Conservation (phyloP, 139 green algal genomes). For the Haematococcus sp. region DNA sequence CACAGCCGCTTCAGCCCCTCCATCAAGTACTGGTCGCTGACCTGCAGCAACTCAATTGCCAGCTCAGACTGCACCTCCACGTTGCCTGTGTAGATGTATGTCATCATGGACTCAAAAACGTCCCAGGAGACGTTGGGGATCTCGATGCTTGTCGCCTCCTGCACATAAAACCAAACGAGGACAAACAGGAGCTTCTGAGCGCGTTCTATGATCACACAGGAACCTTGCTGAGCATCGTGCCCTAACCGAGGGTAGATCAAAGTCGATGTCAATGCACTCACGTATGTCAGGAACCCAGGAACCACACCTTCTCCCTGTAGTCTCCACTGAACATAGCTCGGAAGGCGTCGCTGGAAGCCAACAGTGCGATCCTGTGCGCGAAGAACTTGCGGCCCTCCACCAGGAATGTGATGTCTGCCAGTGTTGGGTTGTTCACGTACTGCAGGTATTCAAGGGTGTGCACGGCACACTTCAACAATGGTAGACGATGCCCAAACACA, state of each 20-base stretch:
- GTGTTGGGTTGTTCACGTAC: constrained; percentile 89
- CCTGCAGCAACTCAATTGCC: constrained; percentile 57
- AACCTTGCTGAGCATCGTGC: no score
- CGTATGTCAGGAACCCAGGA: background rate
- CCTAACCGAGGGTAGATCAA: no score
- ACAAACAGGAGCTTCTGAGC: no score
- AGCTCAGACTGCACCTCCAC: constrained; percentile 47
- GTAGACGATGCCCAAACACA: no score
- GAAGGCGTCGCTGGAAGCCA: constrained; percentile 90
- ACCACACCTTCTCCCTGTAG: constrained; percentile 55
- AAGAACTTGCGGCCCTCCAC: constrained; percentile 87
- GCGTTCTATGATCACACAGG: no score
- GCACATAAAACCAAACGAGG: constrained; percentile 11
- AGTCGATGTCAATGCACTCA: no score
- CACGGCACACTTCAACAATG: no score
- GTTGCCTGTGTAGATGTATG: constrained; percentile 89
- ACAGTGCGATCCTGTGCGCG: constrained; percentile 89
- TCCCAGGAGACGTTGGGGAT: constrained; percentile 90
- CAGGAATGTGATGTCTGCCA: constrained; percentile 92
- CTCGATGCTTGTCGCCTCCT: constrained; percentile 78
- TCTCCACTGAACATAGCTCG: constrained; percentile 91
- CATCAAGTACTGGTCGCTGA: constrained; percentile 93
- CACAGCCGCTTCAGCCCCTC: constrained; percentile 92
- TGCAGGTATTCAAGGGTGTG: constrained; percentile 21
- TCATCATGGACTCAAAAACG: constrained; percentile 91